Conservation (phyloP, 352 stramenopile species). For the Globisporangium parvum region DNA sequence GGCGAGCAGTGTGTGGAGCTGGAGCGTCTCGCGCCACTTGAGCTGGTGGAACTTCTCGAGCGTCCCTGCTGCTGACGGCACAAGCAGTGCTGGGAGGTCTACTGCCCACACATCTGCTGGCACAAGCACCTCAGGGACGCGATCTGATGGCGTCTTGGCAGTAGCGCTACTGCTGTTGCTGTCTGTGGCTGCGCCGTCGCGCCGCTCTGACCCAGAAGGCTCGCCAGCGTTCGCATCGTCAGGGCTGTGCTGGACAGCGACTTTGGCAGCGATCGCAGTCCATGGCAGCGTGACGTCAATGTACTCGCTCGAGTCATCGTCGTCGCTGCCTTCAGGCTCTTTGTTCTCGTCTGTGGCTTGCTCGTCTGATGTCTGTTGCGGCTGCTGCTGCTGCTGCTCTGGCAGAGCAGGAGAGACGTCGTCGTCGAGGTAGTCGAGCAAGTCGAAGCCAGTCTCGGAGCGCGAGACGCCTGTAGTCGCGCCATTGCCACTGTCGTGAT, state of each 20-base stretch:
- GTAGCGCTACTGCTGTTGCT: background rate
- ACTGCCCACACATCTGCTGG: background rate
- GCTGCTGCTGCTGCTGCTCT: background rate
- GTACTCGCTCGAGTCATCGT: background rate
- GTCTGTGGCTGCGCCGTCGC: background rate
- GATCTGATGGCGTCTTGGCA: background rate
- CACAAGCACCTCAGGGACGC: too few relatives aligned
- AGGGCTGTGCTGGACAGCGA: background rate
- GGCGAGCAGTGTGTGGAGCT: slow-evolving; percentile 35
- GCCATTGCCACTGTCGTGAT: background rate
- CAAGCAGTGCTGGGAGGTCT: background rate
- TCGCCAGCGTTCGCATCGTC: too few relatives aligned
- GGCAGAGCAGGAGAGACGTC: background rate
- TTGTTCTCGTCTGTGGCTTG: background rate
- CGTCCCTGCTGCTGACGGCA: slow-evolving; percentile 25
- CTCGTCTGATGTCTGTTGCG: background rate
- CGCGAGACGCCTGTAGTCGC: too few relatives aligned
- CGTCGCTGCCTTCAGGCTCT: background rate
- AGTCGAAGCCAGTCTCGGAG: background rate
- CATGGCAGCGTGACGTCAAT: slow-evolving; percentile 12
- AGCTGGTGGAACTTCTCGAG: slow-evolving; percentile 56
- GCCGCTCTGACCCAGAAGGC: too few relatives aligned
- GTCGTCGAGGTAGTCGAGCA: slow-evolving; percentile 6
- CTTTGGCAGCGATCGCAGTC: background rate
- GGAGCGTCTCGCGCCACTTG: slow-evolving; percentile 57